Evolutionary conservation across 2,329 filamentous ascomycete species (phyloP).

Genomic region (Botrytis byssoidea): DNA sequence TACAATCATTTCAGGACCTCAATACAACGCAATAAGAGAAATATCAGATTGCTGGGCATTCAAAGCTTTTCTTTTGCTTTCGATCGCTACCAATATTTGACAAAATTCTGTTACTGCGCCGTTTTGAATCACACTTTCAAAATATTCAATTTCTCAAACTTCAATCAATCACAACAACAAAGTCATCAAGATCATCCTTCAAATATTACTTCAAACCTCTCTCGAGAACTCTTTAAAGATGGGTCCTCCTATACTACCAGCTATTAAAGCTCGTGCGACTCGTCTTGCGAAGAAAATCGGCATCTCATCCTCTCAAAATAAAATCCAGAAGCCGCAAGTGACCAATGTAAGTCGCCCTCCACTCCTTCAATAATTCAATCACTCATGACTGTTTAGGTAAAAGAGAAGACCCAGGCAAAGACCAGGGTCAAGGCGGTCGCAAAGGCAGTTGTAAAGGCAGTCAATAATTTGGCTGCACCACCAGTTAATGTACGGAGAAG

Average conservation of each 20-base stretch:
- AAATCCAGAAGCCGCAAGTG: not conserved
- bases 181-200: not conserved
- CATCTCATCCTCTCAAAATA: not conserved
- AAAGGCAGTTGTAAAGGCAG: not conserved
- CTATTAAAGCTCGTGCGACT: not conserved
- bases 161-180: not conserved
- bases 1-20: not conserved
- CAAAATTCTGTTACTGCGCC: not conserved
- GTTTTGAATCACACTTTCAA: not conserved
- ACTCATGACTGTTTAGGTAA: not conserved
- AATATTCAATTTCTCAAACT: not conserved
- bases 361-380: not conserved
- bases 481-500: constrained; percentile 4
- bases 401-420: not conserved
- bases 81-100: constrained; percentile 1
- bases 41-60: not conserved
- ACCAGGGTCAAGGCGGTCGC: not conserved
- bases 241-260: not conserved
- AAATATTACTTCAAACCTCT: not conserved
- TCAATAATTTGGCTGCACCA: not conserved
- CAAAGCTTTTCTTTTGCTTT: constrained; percentile 4
- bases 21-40: not conserved
- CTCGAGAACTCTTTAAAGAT: not conserved
- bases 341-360: not conserved
- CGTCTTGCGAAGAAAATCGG: not conserved